Conservation (phyloP, 129 eudicot genomes). For the Escallonia rubra region DNA sequence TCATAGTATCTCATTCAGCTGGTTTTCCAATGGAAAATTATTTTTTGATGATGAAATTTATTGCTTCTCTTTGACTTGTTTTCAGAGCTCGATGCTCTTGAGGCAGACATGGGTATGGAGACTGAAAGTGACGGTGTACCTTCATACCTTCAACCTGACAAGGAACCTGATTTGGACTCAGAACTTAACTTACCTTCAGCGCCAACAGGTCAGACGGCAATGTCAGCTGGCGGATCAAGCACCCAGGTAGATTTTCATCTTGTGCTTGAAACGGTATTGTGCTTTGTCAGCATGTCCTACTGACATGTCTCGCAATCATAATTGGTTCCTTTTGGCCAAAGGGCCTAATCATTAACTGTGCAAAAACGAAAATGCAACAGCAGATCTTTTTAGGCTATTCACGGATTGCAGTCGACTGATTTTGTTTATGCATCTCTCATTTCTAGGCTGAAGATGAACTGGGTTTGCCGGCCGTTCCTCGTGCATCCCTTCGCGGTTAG, state of each 20-base stretch:
- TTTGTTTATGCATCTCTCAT: not conserved
- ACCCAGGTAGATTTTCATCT: conserved; percentile 35
- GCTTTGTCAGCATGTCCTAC: not conserved
- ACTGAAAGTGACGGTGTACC: conserved; percentile 88
- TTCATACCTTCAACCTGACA: conserved; percentile 91
- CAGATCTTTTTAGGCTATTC: no score
- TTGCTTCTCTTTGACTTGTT: not conserved
- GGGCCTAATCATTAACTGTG: no score
- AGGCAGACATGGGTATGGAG: conserved; percentile 90
- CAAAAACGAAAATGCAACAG: no score
- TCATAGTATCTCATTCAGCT: no score
- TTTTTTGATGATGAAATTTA: no score
- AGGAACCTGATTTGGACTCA: conserved; percentile 58
- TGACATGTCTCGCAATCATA: not conserved
- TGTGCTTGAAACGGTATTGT: not conserved
- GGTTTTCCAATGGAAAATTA: no score
- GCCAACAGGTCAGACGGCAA: conserved; percentile 58
- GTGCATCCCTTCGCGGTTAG: conserved; percentile 75
- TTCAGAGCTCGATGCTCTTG: conserved; percentile 96
- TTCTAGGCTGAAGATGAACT: conserved; percentile 85
- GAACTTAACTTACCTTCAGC: conserved; percentile 88
- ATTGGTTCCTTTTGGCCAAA: not conserved
- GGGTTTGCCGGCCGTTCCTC: conserved; percentile 88
- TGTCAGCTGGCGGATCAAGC: conserved; percentile 62
- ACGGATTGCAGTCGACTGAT: no score